A percentile compares a stretch with the other conserved stretches of the same genome.
Conservation (phyloP, 75 land plant genomes). For the Pinus taeda region DNA sequence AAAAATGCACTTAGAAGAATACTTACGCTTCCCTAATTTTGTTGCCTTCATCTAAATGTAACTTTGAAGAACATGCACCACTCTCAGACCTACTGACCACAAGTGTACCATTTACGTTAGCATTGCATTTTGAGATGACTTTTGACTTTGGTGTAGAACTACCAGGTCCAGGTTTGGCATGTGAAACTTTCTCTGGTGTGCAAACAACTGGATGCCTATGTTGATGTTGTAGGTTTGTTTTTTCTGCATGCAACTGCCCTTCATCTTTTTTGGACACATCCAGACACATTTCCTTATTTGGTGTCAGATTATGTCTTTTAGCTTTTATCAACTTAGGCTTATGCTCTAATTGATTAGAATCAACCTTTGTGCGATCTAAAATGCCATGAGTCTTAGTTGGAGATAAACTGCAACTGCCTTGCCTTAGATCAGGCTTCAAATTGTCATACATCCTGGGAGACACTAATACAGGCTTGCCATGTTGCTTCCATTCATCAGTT, state of each 20-base stretch:
- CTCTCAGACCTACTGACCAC: slow-evolving; percentile 2
- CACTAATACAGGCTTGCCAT: background rate
- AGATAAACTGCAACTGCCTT: background rate
- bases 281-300: background rate
- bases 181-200: slow-evolving; percentile 6
- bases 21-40: slow-evolving; percentile 26
- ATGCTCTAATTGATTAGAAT: background rate
- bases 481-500: slow-evolving; percentile 5
- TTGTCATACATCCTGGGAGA: background rate
- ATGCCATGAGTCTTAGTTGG: background rate
- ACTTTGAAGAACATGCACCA: background rate
- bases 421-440: slow-evolving; percentile 1
- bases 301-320: background rate
- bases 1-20: background rate
- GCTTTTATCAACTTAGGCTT: background rate
- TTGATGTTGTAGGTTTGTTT: slow-evolving; percentile 2
- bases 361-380: background rate
- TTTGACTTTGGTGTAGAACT: background rate
- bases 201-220: background rate
- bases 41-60: slow-evolving; percentile 18
- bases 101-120: background rate
- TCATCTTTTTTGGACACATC: slow-evolving; percentile 3
- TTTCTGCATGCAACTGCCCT: background rate
- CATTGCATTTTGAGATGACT: background rate
- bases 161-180: slow-evolving; percentile 5